Evolutionary conservation across 768 basidiomycete species (phyloP).

Genomic region (Panaeolus cyanescens): DNA sequence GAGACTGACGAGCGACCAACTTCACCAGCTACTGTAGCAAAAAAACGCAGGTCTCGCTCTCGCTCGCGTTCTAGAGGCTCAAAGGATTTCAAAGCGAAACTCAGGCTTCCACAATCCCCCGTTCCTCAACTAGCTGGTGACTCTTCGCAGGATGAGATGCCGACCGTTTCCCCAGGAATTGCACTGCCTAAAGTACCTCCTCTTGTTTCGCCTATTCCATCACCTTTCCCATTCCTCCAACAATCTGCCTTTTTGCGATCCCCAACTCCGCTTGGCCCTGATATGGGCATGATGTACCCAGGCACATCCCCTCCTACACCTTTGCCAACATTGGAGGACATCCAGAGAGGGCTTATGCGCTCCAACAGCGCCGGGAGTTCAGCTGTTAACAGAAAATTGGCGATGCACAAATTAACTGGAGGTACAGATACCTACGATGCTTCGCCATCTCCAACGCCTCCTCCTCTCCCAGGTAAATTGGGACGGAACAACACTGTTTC

Average conservation of each 20-base stretch:
- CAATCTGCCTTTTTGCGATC: conserved; percentile 49
- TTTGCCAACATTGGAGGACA: conserved; percentile 75
- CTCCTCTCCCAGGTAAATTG: conserved; percentile 42
- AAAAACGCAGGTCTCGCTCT: conserved; percentile 73
- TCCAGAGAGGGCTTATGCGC: conserved; percentile 79
- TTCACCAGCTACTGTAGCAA: conserved; percentile 47
- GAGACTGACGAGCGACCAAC: conserved; percentile 41
- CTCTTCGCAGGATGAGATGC: conserved; percentile 71
- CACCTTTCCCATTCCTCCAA: conserved; percentile 48
- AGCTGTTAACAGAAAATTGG: conserved; percentile 65
- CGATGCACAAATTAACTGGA: conserved; percentile 85
- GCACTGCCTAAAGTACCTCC: conserved; percentile 37
- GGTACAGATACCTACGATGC: conserved; percentile 68
- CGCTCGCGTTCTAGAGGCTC: conserved; percentile 80
- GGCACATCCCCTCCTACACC: conserved; percentile 69
- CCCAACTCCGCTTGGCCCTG: conserved; percentile 54
- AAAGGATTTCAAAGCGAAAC: conserved; percentile 70
- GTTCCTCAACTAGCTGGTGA: conserved; percentile 53
- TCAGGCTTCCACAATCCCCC: conserved; percentile 50
- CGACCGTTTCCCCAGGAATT: conserved; percentile 36
- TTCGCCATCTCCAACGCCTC: conserved; percentile 58
- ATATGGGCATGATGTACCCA: conserved; percentile 61
- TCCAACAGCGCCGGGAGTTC: conserved; percentile 90
- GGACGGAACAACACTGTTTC: conserved; percentile 81
- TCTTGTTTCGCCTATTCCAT: conserved; percentile 48